A percentile compares a stretch with the other conserved stretches of the same genome.
Conservation (phyloP, 495 filamentous ascomycete species). For the Wilcoxina mikolae region DNA sequence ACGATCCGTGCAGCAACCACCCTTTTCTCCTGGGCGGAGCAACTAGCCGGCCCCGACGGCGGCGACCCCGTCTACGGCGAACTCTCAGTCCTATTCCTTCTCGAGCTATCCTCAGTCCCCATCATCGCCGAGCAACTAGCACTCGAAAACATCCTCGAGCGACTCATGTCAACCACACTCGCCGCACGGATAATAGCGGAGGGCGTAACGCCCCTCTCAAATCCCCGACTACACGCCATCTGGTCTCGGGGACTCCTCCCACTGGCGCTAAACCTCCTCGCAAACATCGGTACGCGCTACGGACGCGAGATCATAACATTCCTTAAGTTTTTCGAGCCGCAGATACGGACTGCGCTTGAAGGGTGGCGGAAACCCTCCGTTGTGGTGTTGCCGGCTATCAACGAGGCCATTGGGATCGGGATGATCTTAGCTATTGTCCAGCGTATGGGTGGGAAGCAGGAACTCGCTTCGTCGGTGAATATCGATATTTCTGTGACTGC, state of each 20-base stretch:
- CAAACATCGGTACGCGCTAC: slow-evolving; percentile 58
- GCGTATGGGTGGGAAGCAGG: slow-evolving; percentile 18
- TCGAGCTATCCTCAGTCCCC: slow-evolving; percentile 72
- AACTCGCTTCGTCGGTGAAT: slow-evolving; percentile 15
- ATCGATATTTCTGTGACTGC: slow-evolving; percentile 19
- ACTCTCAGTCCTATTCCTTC: slow-evolving; percentile 68
- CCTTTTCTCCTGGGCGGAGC: slow-evolving; percentile 89
- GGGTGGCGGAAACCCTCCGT: slow-evolving; percentile 18
- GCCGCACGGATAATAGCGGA: slow-evolving; percentile 51
- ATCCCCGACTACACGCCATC: slow-evolving; percentile 52
- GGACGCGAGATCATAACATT: slow-evolving; percentile 74
- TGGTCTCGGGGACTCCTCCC: slow-evolving; percentile 83
- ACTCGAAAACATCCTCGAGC: slow-evolving; percentile 62
- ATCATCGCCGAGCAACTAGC: slow-evolving; percentile 76
- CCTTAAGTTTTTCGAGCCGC: slow-evolving; percentile 33
- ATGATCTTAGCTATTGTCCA: slow-evolving; percentile 25
- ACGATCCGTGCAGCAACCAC: slow-evolving; percentile 67
- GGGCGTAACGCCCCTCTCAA: slow-evolving; percentile 47
- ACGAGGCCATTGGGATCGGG: slow-evolving; percentile 21
- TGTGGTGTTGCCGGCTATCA: slow-evolving; percentile 19
- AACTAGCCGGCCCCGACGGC: slow-evolving; percentile 44
- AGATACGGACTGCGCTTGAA: slow-evolving; percentile 14
- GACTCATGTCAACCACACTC: slow-evolving; percentile 62
- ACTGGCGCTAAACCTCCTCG: slow-evolving; percentile 76
- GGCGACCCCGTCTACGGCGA: slow-evolving; percentile 92